Percentiles rank a stretch among this genome's conserved stretches.
These are phyloP conservation scores for Clohesyomyces aquaticus DNA, from an alignment of 495 filamentous ascomycete species.

Conservation along the genomic window DNA sequence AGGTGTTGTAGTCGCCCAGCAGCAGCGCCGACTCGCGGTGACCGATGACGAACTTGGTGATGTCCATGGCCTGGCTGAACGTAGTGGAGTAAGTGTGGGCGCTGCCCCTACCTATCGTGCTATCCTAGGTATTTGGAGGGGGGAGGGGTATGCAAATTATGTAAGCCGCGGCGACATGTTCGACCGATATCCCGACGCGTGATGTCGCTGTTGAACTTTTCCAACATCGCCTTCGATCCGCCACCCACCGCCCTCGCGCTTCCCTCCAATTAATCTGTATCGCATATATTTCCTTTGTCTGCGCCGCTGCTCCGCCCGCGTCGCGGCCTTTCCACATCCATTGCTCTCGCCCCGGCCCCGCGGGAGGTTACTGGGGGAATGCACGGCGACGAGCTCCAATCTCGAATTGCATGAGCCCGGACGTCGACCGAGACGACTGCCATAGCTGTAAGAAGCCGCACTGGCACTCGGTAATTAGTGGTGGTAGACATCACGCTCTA, in stretches of 20 bases:
- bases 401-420: background rate
- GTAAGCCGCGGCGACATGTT: background rate
- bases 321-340: background rate
- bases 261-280: background rate
- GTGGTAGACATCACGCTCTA: constrained; percentile 12
- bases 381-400: constrained; percentile 23
- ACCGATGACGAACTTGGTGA: constrained; percentile 80
- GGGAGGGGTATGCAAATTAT: too few relatives aligned
- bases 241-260: background rate
- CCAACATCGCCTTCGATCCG: background rate
- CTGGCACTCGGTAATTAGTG: constrained; percentile 23
- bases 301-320: background rate
- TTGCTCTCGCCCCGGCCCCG: background rate
- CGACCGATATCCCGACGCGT: background rate
- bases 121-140: too few relatives aligned
- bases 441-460: background rate
- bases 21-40: constrained; percentile 79
- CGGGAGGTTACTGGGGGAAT: constrained; percentile 23
- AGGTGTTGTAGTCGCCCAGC: constrained; percentile 85
- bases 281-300: constrained; percentile 10
- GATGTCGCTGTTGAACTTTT: background rate
- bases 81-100: background rate
- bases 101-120: too few relatives aligned
- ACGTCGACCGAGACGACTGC: background rate
- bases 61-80: constrained; percentile 67